A percentile compares a stretch with the other conserved stretches of the same genome.
phyloP scores from a whole-genome alignment of 2,329 filamentous ascomycete genomes.

The Delphinella strobiligena region DNA sequence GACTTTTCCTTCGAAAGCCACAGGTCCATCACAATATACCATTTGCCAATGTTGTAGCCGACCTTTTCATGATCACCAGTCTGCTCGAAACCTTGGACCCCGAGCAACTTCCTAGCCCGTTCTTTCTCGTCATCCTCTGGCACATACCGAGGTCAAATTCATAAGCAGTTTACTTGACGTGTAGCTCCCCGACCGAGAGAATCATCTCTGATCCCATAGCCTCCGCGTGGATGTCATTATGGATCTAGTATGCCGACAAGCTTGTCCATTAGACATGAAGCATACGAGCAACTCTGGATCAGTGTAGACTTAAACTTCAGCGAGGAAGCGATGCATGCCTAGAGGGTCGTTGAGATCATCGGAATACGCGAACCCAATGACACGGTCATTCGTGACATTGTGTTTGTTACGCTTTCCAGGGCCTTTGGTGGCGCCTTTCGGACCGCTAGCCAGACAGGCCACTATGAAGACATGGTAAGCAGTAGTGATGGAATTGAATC shows the following conservation, averaged over 20 bases:
- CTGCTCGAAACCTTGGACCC: conserved; percentile 20
- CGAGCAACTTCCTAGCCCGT: conserved; percentile 25
- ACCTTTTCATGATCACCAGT: conserved; percentile 14
- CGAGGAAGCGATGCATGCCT: conserved; percentile 42
- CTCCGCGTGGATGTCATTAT: conserved; percentile 16
- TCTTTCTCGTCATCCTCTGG: conserved; percentile 17
- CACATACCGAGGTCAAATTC: conserved; percentile 22
- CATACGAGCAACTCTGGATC: conserved; percentile 42
- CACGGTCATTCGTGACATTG: conserved; percentile 25
- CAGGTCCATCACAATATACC: no score
- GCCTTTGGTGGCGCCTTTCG: neutral
- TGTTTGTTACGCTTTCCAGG: neutral
- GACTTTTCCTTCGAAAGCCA: no score
- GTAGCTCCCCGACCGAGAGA: conserved; percentile 11
- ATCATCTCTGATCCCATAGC: conserved; percentile 15
- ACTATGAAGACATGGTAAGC: conserved; percentile 39
- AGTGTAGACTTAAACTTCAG: conserved; percentile 53
- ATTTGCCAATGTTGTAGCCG: conserved; percentile 18
- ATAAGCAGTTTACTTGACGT: conserved; percentile 22
- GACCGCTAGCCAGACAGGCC: conserved; percentile 25
- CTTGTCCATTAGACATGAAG: conserved; percentile 56
- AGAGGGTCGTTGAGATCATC: conserved; percentile 40
- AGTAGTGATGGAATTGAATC: conserved; percentile 27
- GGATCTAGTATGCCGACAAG: conserved; percentile 36
- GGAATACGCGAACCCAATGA: conserved; percentile 55